phyloP scores from a whole-genome alignment of 345 rosid genomes.

The Clarkia xantiana region DNA sequence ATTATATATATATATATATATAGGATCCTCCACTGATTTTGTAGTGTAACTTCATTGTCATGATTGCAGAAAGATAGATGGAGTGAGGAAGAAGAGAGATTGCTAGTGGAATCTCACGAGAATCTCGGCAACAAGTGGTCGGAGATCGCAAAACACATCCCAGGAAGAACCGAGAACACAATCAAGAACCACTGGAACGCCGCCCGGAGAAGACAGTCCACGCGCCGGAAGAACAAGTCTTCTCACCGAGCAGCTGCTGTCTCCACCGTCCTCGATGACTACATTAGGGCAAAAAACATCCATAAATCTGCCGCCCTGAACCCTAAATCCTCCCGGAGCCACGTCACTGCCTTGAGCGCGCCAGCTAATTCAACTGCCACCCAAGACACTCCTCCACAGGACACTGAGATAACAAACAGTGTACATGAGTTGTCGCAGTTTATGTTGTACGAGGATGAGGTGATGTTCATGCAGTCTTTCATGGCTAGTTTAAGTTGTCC shows the following conservation, averaged over 20 bases:
- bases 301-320: slow-evolving; percentile 5
- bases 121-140: slow-evolving; percentile 54
- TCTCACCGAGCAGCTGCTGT: slow-evolving; percentile 15
- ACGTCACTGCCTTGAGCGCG: slow-evolving; percentile 7
- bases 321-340: slow-evolving; percentile 2
- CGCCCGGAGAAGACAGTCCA: slow-evolving; percentile 63
- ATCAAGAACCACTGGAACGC: slow-evolving; percentile 98
- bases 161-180: slow-evolving; percentile 78
- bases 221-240: slow-evolving; percentile 50
- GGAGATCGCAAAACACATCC: slow-evolving; percentile 73
- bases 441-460: slow-evolving; percentile 45
- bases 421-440: slow-evolving; percentile 26
- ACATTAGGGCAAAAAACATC: slow-evolving; percentile 40
- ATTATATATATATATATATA: too few species aligned
- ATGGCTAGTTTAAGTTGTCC: too few species aligned
- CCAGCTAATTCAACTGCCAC: too few species aligned
- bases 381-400: too few species aligned
- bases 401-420: slow-evolving; percentile 14
- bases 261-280: slow-evolving; percentile 63
- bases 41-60: too few species aligned
- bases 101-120: slow-evolving; percentile 2
- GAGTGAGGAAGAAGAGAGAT: background rate
- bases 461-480: slow-evolving; percentile 36
- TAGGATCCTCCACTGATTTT: too few species aligned
- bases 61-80: background rate